phyloP scores from a whole-genome alignment of 2,329 filamentous ascomycete genomes.

The Xylaria arbuscula region DNA sequence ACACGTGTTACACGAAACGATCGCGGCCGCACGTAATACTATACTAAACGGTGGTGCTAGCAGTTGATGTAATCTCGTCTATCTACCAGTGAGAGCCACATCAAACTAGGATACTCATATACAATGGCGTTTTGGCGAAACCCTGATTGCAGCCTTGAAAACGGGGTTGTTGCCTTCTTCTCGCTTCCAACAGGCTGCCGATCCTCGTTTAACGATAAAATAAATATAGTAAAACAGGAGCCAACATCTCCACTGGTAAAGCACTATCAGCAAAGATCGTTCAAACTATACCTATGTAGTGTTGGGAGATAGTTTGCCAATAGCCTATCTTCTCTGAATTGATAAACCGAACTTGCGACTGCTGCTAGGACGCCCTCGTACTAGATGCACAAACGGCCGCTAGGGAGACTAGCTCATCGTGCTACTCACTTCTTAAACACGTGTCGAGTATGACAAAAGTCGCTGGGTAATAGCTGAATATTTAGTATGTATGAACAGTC shows the following conservation, averaged over 20 bases:
- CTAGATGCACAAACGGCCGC: neutral
- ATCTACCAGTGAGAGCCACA: too few species aligned
- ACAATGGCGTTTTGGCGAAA: too few species aligned
- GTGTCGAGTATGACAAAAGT: slow-evolving; percentile 6
- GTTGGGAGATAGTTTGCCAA: neutral
- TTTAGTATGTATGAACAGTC: too few species aligned
- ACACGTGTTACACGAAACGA: slow-evolving; percentile 22
- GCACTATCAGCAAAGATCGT: too few species aligned
- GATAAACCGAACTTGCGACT: neutral
- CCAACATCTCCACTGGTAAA: neutral
- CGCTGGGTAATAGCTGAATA: neutral
- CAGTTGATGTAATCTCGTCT: too few species aligned
- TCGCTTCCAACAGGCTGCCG: too few species aligned
- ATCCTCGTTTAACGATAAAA: too few species aligned
- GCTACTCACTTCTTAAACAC: neutral
- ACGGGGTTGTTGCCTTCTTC: too few species aligned
- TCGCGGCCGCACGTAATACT: slow-evolving; percentile 18
- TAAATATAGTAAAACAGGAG: neutral
- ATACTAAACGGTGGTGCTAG: slow-evolving; percentile 20
- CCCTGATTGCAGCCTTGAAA: too few species aligned
- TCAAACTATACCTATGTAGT: too few species aligned
- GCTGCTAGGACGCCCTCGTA: slow-evolving; percentile 6
- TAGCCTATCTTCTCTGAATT: neutral
- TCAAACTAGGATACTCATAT: too few species aligned
- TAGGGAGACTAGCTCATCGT: slow-evolving; percentile 1